Conservation (phyloP, 1,284 basidiomycete species). For the Irpex lacteus region DNA sequence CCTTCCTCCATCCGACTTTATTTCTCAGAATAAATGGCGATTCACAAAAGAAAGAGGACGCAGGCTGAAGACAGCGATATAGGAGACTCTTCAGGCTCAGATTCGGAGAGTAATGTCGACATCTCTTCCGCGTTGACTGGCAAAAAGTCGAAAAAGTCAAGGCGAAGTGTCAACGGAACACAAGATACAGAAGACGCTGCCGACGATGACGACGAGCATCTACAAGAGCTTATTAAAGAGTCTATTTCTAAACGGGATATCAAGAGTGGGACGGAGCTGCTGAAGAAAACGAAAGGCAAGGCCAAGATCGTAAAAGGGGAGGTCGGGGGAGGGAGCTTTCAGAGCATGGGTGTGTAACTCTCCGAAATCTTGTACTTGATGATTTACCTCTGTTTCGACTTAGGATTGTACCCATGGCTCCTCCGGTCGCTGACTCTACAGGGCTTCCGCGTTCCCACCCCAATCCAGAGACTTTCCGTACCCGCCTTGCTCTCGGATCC, state of each 20-base stretch:
- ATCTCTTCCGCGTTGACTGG: slow-evolving; percentile 19
- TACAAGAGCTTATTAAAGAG: slow-evolving; percentile 58
- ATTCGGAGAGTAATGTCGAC: slow-evolving; percentile 11
- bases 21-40: slow-evolving; percentile 4
- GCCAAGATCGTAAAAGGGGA: slow-evolving; percentile 65
- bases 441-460: slow-evolving; percentile 94
- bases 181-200: slow-evolving; percentile 20
- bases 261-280: slow-evolving; percentile 64
- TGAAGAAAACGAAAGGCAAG: slow-evolving; percentile 72
- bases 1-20: neutral
- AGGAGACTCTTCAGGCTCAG: neutral
- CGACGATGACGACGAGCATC: slow-evolving; percentile 51
- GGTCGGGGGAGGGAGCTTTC: slow-evolving; percentile 81
- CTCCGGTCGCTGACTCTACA: slow-evolving; percentile 87
- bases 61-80: slow-evolving; percentile 1
- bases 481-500: slow-evolving; percentile 84
- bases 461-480: slow-evolving; percentile 91
- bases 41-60: slow-evolving; percentile 13
- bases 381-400: neutral
- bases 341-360: slow-evolving; percentile 74
- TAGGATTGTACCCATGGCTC: slow-evolving; percentile 82
- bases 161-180: neutral
- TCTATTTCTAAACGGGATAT: slow-evolving; percentile 66
- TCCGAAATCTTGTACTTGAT: neutral
- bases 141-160: slow-evolving; percentile 9